Evolutionary conservation across 805 yeast species (phyloP), one percentile per base, ranked within the genome.

Genomic region (Kodamaea kakaduensis): DNA sequence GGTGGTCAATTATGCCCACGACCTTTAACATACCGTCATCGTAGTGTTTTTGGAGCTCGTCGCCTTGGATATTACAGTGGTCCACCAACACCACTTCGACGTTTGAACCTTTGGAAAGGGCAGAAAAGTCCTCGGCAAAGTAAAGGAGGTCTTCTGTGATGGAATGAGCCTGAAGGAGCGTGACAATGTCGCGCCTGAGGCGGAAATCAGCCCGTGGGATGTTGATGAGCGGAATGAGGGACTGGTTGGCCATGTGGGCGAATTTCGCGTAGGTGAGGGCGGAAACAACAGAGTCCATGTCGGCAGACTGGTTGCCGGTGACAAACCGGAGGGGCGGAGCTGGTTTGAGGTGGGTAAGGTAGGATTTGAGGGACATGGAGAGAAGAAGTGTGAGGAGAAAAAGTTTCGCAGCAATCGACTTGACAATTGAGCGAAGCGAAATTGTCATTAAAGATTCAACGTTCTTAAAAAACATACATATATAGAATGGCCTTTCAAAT

Each of bases 231-330:
- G 98, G 98, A n/a, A 83, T 52, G 6, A 72, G 51, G 1, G 57
- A 48, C 9, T 51, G 52, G 18, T 52, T 42, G 12, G 63, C 61
- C 31, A 61, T 48, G 8, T 46, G 50, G 18, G 62, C 58, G 40
- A 81, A 69, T 48, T 75, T 86, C 0, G 96, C 79, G 50, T 79
- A 84, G 3, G 83, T 51, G 4, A 93, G 64, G 0, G 97, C 81
- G 37, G 82, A 72, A 2, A 86, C 74, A 20, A 88, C 82, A 0
- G 97, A 89, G 57, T 90, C 98, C 62, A 93, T 63, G 57, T 90
- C 83, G 0, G 93, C 89, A 4, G 93, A 76, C 50, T 87, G 93
- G 51, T 88, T 88, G 1, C 97, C 97, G 0, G 82, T 64, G 0
- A 81, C 89, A 15, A 81, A 50, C 19, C 48, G 43, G 22, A 60